Evolutionary conservation across 192 early-diverging fungal genomes (phyloP).

Genomic region (Rhizoclosmatium sp.): DNA sequence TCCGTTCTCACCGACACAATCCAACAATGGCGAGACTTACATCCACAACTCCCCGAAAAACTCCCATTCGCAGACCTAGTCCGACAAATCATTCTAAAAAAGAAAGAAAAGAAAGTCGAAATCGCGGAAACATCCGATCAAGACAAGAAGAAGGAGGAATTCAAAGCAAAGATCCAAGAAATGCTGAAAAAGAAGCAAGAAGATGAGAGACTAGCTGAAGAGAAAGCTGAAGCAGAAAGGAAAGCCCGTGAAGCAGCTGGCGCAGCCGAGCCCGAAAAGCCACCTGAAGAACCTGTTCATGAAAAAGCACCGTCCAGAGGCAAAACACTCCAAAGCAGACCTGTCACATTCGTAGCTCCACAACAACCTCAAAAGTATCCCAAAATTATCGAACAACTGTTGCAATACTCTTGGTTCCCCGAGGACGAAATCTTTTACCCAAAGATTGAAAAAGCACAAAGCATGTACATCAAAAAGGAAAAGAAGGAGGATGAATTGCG

Average conservation of each 20-base stretch:
- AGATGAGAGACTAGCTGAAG: conserved; percentile 40
- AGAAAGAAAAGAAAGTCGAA: conserved; percentile 5
- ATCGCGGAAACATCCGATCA: conserved; percentile 1
- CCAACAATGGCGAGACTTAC: conserved; percentile 42
- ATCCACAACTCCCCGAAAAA: conserved; percentile 26
- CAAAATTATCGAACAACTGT: conserved; percentile 40
- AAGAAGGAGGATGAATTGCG: conserved; percentile 31
- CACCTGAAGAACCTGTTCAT: neutral
- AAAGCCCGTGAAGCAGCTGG: conserved; percentile 7
- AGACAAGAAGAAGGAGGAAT: conserved; percentile 50
- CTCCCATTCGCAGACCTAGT: neutral
- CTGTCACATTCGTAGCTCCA: neutral
- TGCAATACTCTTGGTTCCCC: conserved; percentile 57
- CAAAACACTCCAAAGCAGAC: neutral
- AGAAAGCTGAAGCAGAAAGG: conserved; percentile 30
- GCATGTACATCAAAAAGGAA: conserved; percentile 27
- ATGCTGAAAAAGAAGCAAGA: conserved; percentile 47
- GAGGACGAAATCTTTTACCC: conserved; percentile 45
- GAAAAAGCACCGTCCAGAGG: neutral
- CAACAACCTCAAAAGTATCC: conserved; percentile 43
- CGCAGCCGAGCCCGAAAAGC: neutral
- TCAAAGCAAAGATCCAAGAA: conserved; percentile 56
- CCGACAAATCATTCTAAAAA: conserved; percentile 14
- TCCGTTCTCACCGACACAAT: conserved; percentile 44
- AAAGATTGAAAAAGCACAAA: conserved; percentile 22